A percentile compares a stretch with the other conserved stretches of the same genome.
These are phyloP conservation scores for Drechslera avenae DNA, from an alignment of 2,329 filamentous ascomycete genomes.

Conservation along the genomic window DNA sequence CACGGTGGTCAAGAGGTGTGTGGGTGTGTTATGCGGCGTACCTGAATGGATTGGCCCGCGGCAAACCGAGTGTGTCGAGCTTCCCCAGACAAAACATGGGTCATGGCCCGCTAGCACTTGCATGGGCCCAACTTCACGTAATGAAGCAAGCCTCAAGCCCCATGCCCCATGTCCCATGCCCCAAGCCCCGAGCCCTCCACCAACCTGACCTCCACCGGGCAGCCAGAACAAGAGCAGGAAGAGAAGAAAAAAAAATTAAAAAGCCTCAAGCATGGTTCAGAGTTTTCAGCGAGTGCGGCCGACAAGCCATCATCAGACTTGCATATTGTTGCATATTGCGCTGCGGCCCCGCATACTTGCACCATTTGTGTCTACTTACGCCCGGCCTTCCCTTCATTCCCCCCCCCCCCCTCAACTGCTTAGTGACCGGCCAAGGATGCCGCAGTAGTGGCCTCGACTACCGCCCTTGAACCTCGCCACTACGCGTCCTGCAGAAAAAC, in stretches of 20 bases:
- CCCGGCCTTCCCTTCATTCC: neutral
- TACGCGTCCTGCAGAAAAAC: conserved; percentile 18
- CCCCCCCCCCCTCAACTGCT: too few species aligned
- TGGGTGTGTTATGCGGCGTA: conserved; percentile 13
- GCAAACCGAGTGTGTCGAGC: conserved; percentile 16
- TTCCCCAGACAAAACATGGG: conserved; percentile 16
- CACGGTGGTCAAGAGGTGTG: conserved; percentile 4
- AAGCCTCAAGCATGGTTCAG: conserved; percentile 24
- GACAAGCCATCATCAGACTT: conserved; percentile 1
- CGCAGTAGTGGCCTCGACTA: conserved; percentile 8
- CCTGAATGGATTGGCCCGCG: conserved; percentile 18
- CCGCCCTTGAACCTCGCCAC: conserved; percentile 1
- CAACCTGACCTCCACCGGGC: conserved; percentile 18
- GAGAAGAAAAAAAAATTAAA: conserved; percentile 9
- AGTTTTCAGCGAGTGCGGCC: conserved; percentile 26
- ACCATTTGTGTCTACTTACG: conserved; percentile 9
- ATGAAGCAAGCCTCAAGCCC: conserved; percentile 14
- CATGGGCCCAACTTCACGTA: conserved; percentile 33
- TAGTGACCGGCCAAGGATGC: neutral
- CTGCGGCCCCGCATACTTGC: conserved; percentile 15
- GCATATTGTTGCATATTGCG: neutral
- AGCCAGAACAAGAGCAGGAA: too few species aligned
- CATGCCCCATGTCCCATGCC: neutral
- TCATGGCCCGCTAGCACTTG: conserved; percentile 16
- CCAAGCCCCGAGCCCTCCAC: conserved; percentile 1